Conservation (phyloP, 1,284 basidiomycete genomes). For the Ustanciosporium gigantosporum region DNA sequence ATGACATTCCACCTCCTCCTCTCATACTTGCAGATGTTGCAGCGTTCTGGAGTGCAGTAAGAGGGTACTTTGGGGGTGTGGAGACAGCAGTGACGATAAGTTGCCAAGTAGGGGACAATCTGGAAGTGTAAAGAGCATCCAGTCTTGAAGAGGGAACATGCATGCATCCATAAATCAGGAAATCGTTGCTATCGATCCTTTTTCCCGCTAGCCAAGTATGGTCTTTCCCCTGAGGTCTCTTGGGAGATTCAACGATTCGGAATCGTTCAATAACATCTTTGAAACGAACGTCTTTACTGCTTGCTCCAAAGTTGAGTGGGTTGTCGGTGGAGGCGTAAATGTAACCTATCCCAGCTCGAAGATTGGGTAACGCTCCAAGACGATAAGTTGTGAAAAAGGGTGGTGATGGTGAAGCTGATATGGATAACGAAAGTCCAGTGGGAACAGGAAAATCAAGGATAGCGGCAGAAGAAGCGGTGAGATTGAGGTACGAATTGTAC, state of each 20-base stretch:
- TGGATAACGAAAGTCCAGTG: constrained; percentile 74
- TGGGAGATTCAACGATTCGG: constrained; percentile 79
- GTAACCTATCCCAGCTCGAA: constrained; percentile 90
- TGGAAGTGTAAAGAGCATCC: constrained; percentile 83
- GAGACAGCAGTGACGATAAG: constrained; percentile 55
- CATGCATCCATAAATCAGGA: constrained; percentile 86
- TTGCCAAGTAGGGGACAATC: constrained; percentile 67
- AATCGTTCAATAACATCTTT: constrained; percentile 72
- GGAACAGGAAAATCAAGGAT: constrained; percentile 83
- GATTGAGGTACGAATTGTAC: constrained; percentile 86
- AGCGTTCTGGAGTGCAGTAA: constrained; percentile 23
- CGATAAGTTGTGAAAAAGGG: constrained; percentile 84
- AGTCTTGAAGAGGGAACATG: constrained; percentile 86
- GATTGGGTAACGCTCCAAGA: constrained; percentile 84
- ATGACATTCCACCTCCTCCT: background rate
- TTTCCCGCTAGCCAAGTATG: constrained; percentile 77
- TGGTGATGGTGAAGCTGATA: constrained; percentile 86
- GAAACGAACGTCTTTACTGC: constrained; percentile 69
- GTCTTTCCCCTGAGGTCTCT: constrained; percentile 72
- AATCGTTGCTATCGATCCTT: constrained; percentile 67
- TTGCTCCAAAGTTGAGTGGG: constrained; percentile 62
- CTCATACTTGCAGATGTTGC: background rate
- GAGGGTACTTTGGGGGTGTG: constrained; percentile 46
- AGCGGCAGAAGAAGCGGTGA: constrained; percentile 76
- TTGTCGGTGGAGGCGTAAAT: constrained; percentile 71